These are phyloP conservation scores for Nakazawaea ernobii DNA, from an alignment of 805 yeast species.

Conservation along the genomic window DNA sequence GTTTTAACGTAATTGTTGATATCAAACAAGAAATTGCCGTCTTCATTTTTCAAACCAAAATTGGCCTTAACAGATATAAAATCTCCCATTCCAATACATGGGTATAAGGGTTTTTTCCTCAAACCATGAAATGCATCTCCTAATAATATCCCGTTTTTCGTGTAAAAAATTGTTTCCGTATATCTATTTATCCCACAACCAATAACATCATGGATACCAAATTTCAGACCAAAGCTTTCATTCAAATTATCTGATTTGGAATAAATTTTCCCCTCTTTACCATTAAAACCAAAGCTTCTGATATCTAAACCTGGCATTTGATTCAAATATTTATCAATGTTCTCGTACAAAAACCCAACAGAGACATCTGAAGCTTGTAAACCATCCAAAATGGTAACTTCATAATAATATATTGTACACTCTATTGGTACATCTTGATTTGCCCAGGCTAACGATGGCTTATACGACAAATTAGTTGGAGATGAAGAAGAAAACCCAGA, in stretches of 20 bases:
- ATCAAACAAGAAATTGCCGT: slow-evolving; percentile 37
- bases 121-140: slow-evolving; percentile 50
- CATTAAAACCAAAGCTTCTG: slow-evolving; percentile 47
- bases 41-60: slow-evolving; percentile 38
- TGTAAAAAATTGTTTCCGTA: slow-evolving; percentile 59
- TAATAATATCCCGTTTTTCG: slow-evolving; percentile 70
- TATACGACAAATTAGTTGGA: slow-evolving; percentile 12
- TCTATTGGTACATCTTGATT: slow-evolving; percentile 30
- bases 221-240: slow-evolving; percentile 36
- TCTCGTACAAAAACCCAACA: slow-evolving; percentile 38
- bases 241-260: slow-evolving; percentile 31
- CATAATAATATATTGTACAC: slow-evolving; percentile 47
- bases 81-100: slow-evolving; percentile 40
- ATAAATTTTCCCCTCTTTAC: slow-evolving; percentile 41
- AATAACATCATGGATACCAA: slow-evolving; percentile 55
- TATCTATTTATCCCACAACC: slow-evolving; percentile 82
- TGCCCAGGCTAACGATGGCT: slow-evolving; percentile 23
- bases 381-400: slow-evolving; percentile 33
- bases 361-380: slow-evolving; percentile 34
- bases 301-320: slow-evolving; percentile 44
- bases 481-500: slow-evolving; percentile 1
- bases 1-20: slow-evolving; percentile 39
- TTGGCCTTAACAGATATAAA: slow-evolving; percentile 43
- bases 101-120: slow-evolving; percentile 35
- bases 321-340: slow-evolving; percentile 16